Conservation (phyloP, 2,329 filamentous ascomycete genomes). For the Cladophialophora carrionii region DNA sequence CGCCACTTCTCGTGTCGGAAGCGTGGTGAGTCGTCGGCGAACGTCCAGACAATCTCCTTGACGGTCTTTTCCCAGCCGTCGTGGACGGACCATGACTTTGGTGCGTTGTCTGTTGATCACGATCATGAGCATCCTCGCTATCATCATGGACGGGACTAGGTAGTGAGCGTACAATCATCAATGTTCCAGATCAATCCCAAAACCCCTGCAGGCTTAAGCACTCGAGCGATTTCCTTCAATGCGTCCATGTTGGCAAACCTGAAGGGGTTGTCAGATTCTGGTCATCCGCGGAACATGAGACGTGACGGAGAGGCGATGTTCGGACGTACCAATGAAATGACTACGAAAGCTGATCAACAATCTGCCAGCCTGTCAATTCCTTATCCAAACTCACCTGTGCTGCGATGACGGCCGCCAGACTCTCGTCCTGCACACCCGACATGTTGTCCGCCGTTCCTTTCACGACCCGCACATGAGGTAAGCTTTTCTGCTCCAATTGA, state of each 20-base stretch:
- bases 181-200: conserved; percentile 75
- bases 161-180: conserved; percentile 63
- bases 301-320: conserved; percentile 5
- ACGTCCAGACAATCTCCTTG: conserved; percentile 61
- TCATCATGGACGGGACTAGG: not conserved
- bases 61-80: conserved; percentile 66
- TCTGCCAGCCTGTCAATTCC: not conserved
- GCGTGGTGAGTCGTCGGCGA: conserved; percentile 63
- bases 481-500: conserved; percentile 61
- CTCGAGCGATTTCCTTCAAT: conserved; percentile 67
- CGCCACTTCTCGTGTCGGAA: conserved; percentile 70
- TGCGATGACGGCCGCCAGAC: conserved; percentile 67
- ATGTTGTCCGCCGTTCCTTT: conserved; percentile 64
- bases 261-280: not conserved
- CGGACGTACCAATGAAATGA: conserved; percentile 57
- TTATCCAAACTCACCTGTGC: conserved; percentile 63
- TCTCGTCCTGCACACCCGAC: conserved; percentile 53
- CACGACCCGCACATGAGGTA: conserved; percentile 59
- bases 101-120: conserved; percentile 63
- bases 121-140: not conserved
- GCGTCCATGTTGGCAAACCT: conserved; percentile 70
- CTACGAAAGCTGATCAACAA: conserved; percentile 34
- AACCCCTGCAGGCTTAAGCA: conserved; percentile 62
- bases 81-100: conserved; percentile 57
- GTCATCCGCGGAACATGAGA: not conserved